Evolutionary conservation across 2,329 filamentous ascomycete species (phyloP), one percentile per base, ranked within the genome.

Genomic region (Sporothrix sp.): DNA sequence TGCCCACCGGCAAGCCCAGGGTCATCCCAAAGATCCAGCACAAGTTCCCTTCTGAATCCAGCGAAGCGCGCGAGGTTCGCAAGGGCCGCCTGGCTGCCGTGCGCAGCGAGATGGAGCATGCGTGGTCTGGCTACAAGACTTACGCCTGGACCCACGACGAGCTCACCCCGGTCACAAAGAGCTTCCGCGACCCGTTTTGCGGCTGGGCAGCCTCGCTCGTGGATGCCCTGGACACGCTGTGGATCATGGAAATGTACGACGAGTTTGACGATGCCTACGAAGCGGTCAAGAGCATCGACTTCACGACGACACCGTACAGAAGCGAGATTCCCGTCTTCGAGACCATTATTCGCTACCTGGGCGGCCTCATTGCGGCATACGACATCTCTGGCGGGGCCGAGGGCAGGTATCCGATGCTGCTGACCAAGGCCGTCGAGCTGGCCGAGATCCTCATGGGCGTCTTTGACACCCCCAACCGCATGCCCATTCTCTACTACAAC

Each of bases 391-490:
- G 78, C 16, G 80, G 77, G 7, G 59, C 67, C 33, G 60, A 66
- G 7, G 72, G 74, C 33, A 60, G 68, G 13, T 84, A 95, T 60
- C 68, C 74, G 18, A 71, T 84, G 21, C 72, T 95, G 10, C 72
- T 94, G 28, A 78, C 82, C 49, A 93, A 94, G 67, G 86, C 88
- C 1, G 73, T 84, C 32, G 84, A 91, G 66, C 76, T 93, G 23
- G 88, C 81, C 35, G 85, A 91, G 59, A 76, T 95, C 54, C 70
- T 95, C 28, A 88, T 90, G 70, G 81, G 84, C 48, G 78, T 85
- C 4, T 95, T 95, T 60, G 88, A 95, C 66, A 96, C 91, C 0
- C 90, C 90, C 1, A 96, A 97, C 65, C 81, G 88, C 58, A 94
- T 97, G 87, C 90, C 91, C 3, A 68, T 87, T 6, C 75, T 88